Evolutionary conservation across 441 rosid species (phyloP).

Genomic region (Populus hybrid): DNA sequence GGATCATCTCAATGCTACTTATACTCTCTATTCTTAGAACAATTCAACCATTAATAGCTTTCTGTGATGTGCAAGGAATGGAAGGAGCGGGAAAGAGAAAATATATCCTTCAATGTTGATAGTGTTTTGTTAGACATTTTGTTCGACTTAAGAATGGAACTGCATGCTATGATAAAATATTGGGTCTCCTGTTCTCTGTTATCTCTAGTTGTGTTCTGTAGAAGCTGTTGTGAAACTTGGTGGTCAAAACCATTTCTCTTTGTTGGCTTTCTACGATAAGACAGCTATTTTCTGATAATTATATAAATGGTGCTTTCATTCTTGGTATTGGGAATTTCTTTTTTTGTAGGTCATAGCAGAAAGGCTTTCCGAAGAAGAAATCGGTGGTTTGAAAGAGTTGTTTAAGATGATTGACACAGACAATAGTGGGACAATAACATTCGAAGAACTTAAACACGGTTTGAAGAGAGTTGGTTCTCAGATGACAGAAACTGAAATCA

Average conservation of each 20-base stretch:
- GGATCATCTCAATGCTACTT: no score
- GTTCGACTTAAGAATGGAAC: no score
- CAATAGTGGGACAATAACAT: constrained; percentile 75
- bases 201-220: background rate
- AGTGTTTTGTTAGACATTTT: no score
- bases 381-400: constrained; percentile 77
- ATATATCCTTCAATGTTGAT: no score
- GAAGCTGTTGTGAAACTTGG: background rate
- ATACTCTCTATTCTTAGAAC: no score
- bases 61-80: no score
- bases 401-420: constrained; percentile 34
- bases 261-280: background rate
- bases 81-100: no score
- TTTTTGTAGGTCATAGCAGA: constrained; percentile 75
- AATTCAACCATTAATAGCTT: no score
- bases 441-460: constrained; percentile 80
- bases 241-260: background rate
- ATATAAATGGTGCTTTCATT: constrained; percentile 4
- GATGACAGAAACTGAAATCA: constrained; percentile 80
- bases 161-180: no score
- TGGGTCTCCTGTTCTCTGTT: background rate
- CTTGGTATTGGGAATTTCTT: background rate
- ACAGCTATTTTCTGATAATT: background rate
- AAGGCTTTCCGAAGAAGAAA: constrained; percentile 89
- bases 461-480: constrained; percentile 72